A percentile compares a stretch with the other conserved stretches of the same genome.
phyloP scores from a whole-genome alignment of 2,329 filamentous ascomycete species.

The Fusarium robinianum region DNA sequence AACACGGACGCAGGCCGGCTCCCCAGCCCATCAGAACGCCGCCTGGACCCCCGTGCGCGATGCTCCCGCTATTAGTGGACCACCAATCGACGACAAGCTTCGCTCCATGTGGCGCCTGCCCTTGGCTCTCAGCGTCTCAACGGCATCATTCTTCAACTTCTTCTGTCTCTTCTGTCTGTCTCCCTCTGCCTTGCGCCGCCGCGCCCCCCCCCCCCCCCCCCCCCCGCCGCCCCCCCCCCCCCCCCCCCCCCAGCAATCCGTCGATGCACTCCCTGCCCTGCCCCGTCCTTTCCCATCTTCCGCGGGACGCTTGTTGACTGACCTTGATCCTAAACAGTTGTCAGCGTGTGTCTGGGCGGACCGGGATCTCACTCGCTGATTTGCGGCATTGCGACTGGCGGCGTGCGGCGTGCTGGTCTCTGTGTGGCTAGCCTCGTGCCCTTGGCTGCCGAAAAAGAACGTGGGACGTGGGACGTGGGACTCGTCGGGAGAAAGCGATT shows the following conservation, averaged over 20 bases:
- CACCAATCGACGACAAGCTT: slow-evolving; percentile 36
- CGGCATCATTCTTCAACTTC: slow-evolving; percentile 9
- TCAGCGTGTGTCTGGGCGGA: too few relatives aligned
- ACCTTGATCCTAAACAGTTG: slow-evolving; percentile 1
- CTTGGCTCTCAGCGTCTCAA: slow-evolving; percentile 32
- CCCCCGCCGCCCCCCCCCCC: too few relatives aligned
- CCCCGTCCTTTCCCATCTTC: too few relatives aligned
- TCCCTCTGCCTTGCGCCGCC: background rate
- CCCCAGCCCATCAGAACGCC: slow-evolving; percentile 40
- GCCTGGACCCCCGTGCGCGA: slow-evolving; percentile 39
- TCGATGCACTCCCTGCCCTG: too few relatives aligned
- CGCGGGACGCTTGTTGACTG: too few relatives aligned
- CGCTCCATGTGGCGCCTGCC: slow-evolving; percentile 35
- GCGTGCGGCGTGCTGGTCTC: slow-evolving; percentile 26
- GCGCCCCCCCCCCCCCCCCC: too few relatives aligned
- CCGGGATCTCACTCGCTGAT: slow-evolving; percentile 12
- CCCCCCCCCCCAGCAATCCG: too few relatives aligned
- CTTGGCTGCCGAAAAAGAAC: slow-evolving; percentile 18
- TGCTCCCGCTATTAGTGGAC: slow-evolving; percentile 40
- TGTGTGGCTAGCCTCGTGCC: slow-evolving; percentile 24
- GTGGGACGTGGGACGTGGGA: slow-evolving; percentile 12
- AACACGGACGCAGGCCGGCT: slow-evolving; percentile 8
- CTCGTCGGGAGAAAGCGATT: slow-evolving; percentile 15
- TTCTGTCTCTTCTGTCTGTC: background rate
- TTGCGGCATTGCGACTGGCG: slow-evolving; percentile 18